These are phyloP conservation scores for Cichorium intybus DNA, from an alignment of 140 eudicot species.

Conservation along the genomic window DNA sequence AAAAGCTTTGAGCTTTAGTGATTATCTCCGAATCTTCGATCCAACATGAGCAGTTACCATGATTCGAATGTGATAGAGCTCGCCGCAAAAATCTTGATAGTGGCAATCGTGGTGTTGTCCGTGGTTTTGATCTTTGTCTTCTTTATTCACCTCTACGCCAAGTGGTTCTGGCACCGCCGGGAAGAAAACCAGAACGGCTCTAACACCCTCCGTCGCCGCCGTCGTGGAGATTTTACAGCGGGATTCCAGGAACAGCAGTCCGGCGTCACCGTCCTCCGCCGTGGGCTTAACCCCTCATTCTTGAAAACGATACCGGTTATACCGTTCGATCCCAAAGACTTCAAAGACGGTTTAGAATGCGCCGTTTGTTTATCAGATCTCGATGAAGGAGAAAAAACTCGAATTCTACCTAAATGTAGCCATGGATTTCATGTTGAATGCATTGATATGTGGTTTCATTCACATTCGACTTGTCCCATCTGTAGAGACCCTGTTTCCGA, in stretches of 20 bases:
- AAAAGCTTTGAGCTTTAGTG: not conserved
- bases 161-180: slow-evolving; percentile 54
- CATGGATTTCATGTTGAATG: slow-evolving; percentile 86
- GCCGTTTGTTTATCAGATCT: slow-evolving; percentile 64
- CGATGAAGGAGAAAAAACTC: slow-evolving; percentile 42
- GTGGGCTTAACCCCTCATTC: slow-evolving; percentile 58
- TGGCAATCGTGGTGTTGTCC: slow-evolving; percentile 42
- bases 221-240: slow-evolving; percentile 45
- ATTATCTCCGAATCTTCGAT: not conserved
- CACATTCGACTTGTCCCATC: slow-evolving; percentile 75
- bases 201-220: slow-evolving; percentile 32
- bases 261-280: slow-evolving; percentile 39
- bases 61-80: slow-evolving; percentile 45
- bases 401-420: slow-evolving; percentile 61
- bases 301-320: slow-evolving; percentile 53
- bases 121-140: slow-evolving; percentile 39
- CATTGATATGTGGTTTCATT: slow-evolving; percentile 84
- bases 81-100: slow-evolving; percentile 58
- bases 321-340: slow-evolving; percentile 38
- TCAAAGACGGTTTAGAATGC: slow-evolving; percentile 68
- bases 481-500: slow-evolving; percentile 49
- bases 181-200: slow-evolving; percentile 18
- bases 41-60: slow-evolving; percentile 31
- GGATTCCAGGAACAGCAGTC: slow-evolving; percentile 36
- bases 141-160: slow-evolving; percentile 62